A percentile compares a stretch with the other conserved stretches of the same genome.
Evolutionary conservation across 805 yeast genomes (phyloP).

Genomic region (Komagataella pastoris): DNA sequence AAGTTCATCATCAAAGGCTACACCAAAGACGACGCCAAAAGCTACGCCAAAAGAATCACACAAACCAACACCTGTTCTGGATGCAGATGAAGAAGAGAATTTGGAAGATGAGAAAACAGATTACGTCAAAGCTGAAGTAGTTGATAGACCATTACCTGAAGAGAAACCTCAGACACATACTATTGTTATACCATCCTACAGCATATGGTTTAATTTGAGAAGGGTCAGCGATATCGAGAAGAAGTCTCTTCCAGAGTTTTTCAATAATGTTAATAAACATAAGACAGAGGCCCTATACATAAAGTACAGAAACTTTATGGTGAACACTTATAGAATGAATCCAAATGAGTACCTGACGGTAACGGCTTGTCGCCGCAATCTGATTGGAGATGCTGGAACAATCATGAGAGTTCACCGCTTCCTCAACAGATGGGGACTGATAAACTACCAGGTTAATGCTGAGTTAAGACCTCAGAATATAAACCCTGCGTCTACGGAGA

Average conservation of each 20-base stretch:
- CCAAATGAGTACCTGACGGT: constrained; percentile 84
- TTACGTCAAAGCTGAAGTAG: neutral
- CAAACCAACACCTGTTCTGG: neutral
- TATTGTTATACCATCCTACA: constrained; percentile 75
- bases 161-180: constrained; percentile 56
- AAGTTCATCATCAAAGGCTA: neutral
- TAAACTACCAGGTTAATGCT: constrained; percentile 84
- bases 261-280: constrained; percentile 43
- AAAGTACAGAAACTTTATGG: constrained; percentile 78
- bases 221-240: constrained; percentile 67
- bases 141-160: constrained; percentile 5
- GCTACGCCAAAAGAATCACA: neutral
- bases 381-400: constrained; percentile 87
- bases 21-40: neutral
- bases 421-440: constrained; percentile 83
- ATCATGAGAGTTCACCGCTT: constrained; percentile 76
- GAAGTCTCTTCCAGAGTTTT: constrained; percentile 81
- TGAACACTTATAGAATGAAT: constrained; percentile 75
- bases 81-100: neutral
- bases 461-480: constrained; percentile 55
- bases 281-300: constrained; percentile 76
- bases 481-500: constrained; percentile 67
- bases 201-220: constrained; percentile 73
- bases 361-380: constrained; percentile 82
- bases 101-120: neutral